These are phyloP conservation scores for Ogataea chonburiensis DNA, from an alignment of 805 yeast species.

Conservation along the genomic window DNA sequence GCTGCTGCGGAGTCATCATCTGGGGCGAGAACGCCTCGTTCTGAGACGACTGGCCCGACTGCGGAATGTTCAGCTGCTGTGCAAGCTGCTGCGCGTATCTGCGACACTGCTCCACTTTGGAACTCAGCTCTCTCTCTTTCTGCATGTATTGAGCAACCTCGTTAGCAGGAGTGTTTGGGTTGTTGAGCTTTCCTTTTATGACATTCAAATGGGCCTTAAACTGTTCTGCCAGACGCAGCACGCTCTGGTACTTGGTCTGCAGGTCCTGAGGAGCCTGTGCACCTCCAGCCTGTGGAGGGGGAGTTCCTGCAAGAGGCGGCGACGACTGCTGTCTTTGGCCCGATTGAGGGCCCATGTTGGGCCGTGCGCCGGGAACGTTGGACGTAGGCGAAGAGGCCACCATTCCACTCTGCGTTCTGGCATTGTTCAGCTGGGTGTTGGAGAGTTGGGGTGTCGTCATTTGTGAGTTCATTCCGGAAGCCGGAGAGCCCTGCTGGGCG, in stretches of 20 bases:
- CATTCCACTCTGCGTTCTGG: slow-evolving; percentile 9
- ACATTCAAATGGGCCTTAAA: slow-evolving; percentile 49
- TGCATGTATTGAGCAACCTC: slow-evolving; percentile 43
- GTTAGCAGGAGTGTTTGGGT: slow-evolving; percentile 44
- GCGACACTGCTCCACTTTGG: slow-evolving; percentile 48
- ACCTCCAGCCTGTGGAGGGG: slow-evolving; percentile 25
- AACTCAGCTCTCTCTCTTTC: slow-evolving; percentile 48
- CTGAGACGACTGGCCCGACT: slow-evolving; percentile 17
- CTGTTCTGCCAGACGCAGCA: slow-evolving; percentile 47
- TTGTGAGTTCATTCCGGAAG: slow-evolving; percentile 10
- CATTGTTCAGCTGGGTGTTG: slow-evolving; percentile 15
- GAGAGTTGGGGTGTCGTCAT: slow-evolving; percentile 16
- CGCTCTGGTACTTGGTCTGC: slow-evolving; percentile 39
- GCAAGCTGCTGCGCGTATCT: slow-evolving; percentile 42
- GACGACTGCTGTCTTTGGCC: slow-evolving; percentile 12
- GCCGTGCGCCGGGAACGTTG: slow-evolving; percentile 24
- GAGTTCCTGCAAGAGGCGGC: slow-evolving; percentile 7
- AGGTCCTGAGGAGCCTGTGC: slow-evolving; percentile 29
- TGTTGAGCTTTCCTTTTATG: slow-evolving; percentile 48
- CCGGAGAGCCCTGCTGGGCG: slow-evolving; percentile 14
- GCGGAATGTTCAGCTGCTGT: slow-evolving; percentile 36
- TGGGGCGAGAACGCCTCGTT: slow-evolving; percentile 16
- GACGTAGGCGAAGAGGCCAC: slow-evolving; percentile 16
- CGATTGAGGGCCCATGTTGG: slow-evolving; percentile 24
- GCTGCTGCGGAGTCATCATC: slow-evolving; percentile 23